Percentiles rank a stretch among this genome's conserved stretches.
These are phyloP conservation scores for Nitzschia sp. DNA, from an alignment of 108 stramenopile species.

Conservation along the genomic window DNA sequence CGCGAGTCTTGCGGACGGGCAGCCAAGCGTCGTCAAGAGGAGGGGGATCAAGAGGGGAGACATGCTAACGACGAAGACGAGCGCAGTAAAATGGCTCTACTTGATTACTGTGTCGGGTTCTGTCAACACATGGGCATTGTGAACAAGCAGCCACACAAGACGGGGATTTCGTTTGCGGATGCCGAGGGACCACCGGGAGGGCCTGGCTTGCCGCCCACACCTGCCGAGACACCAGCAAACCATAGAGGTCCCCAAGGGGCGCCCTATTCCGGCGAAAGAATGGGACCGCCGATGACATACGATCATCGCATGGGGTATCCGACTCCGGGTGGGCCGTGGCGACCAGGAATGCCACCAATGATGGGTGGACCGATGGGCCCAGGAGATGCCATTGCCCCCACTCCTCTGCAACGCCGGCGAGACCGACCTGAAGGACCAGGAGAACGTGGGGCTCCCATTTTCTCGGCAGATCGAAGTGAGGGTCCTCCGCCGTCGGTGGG, in stretches of 20 bases:
- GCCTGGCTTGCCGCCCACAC: neutral
- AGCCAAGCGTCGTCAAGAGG: conserved; percentile 19
- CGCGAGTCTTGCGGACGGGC: conserved; percentile 24
- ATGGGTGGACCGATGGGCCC: conserved; percentile 13
- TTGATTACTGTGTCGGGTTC: conserved; percentile 41
- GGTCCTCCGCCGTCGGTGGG: neutral
- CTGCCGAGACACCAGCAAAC: conserved; percentile 4
- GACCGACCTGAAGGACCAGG: conserved; percentile 8
- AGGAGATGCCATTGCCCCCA: conserved; percentile 15
- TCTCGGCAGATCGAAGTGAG: conserved; percentile 14
- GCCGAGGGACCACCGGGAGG: conserved; percentile 2
- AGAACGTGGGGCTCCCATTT: conserved; percentile 1
- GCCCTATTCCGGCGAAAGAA: conserved; percentile 17
- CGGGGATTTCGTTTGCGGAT: conserved; percentile 40
- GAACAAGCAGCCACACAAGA: conserved; percentile 35
- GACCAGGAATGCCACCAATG: conserved; percentile 7
- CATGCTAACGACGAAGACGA: conserved; percentile 18
- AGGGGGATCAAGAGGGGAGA: conserved; percentile 2
- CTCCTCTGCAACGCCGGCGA: conserved; percentile 18
- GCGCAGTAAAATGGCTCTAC: conserved; percentile 15
- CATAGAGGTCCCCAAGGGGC: neutral
- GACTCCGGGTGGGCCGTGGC: neutral
- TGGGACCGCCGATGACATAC: conserved; percentile 11
- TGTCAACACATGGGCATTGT: conserved; percentile 31
- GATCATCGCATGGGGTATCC: conserved; percentile 12